Evolutionary conservation across 164 flowering plant species (phyloP), one percentile per base, ranked within the genome.

Genomic region (Hamamelis virginiana): DNA sequence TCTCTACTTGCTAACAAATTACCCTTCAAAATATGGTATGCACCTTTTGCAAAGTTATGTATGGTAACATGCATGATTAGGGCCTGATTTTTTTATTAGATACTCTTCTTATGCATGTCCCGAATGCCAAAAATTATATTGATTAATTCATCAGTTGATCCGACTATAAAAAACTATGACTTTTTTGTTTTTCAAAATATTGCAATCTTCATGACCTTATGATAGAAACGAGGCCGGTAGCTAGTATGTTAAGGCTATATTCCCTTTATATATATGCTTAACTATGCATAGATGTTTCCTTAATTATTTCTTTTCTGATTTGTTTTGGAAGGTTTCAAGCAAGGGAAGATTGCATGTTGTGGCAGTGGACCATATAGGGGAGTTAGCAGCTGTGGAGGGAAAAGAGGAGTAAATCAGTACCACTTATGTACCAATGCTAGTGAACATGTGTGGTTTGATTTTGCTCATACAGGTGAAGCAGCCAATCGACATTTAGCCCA

Each of bases 301-400:
- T 22, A n/a, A 22, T 8, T 16, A 8, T 33, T 62, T 16, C 44
- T n/a, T 10, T 28, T 0, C 13, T 21, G 19, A 1, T 28, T 21
- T 9, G n/a, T 26, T 71, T 18, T 15, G 33, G 41, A 22, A 82
- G 85, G 81, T 50, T 82, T 82, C 38, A 73, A 77, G 70, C 83
- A 70, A 28, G 79, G 72, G 25, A 64, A 65, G 21, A 67, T 6
- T 26, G 85, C 78, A 25, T 82, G 85, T 58, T 82, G 85, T 48
- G 85, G 85, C 3, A 73, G 69, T 41, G 85, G 85, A n/a, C 71
- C 69, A 19, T 75, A 66, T 47, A 68, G 73, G 16, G 83, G 80
- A 21, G 51, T 25, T 5, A 21, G 1, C 15, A 79, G 70, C 55
- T 77, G 83, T 67, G 79, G 81, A 16, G 80, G 79, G 5, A 57